Evolutionary conservation across 2,329 filamentous ascomycete genomes (phyloP).

Genomic region (Fonsecaea monophora): DNA sequence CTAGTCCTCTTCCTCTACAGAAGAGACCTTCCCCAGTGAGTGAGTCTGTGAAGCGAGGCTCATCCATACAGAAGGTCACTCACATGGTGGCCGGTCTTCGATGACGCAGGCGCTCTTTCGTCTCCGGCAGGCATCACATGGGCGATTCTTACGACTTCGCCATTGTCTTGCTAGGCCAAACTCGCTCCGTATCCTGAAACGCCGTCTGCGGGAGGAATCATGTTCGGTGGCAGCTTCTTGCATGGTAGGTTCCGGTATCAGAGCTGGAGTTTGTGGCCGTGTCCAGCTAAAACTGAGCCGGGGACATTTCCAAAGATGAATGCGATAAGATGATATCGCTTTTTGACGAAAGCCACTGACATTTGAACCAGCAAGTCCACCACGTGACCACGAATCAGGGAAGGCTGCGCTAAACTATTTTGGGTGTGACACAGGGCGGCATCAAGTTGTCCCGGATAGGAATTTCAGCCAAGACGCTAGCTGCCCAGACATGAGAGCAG

Average conservation of each 20-base stretch:
- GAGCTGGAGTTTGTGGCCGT: background rate
- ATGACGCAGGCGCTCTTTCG: conserved; percentile 59
- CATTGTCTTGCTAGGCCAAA: conserved; percentile 31
- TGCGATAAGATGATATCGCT: background rate
- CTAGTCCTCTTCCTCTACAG: conserved; percentile 40
- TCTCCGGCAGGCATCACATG: conserved; percentile 55
- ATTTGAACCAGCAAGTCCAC: background rate
- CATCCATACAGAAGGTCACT: conserved; percentile 34
- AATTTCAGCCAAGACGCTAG: background rate
- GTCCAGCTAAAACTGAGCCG: background rate
- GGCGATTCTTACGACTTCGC: conserved; percentile 56
- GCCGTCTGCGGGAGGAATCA: conserved; percentile 26
- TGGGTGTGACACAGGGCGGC: background rate
- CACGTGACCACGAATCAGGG: background rate
- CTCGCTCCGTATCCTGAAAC: conserved; percentile 31
- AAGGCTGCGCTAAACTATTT: background rate
- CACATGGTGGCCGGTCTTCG: conserved; percentile 54
- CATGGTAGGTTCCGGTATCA: conserved; percentile 17
- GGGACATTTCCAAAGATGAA: too few relatives aligned
- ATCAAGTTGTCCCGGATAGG: background rate
- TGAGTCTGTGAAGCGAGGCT: conserved; percentile 8
- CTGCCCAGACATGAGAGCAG: too few relatives aligned
- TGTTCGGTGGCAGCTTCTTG: conserved; percentile 10
- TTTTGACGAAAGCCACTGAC: background rate
- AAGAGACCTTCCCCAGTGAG: conserved; percentile 39